Percentiles rank a stretch among this genome's conserved stretches.
Conservation (phyloP, 2,329 filamentous ascomycete genomes). For the Rhynchosporium graminicola region DNA sequence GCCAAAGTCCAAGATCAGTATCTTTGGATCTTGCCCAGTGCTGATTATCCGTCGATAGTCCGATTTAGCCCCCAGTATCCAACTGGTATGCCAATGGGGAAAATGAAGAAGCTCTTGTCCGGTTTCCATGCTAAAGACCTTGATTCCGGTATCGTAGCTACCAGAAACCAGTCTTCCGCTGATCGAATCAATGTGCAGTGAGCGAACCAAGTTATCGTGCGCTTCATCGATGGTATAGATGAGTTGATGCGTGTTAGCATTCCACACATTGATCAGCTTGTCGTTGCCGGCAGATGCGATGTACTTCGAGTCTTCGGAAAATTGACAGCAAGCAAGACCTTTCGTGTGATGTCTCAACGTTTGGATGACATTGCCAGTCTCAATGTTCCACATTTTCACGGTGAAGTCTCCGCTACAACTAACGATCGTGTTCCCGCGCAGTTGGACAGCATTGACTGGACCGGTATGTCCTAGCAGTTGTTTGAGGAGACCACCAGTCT, state of each 20-base stretch:
- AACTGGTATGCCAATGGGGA: conserved; percentile 93
- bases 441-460: conserved; percentile 94
- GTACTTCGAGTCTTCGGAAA: conserved; percentile 90
- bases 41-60: conserved; percentile 94
- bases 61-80: conserved; percentile 94
- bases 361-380: conserved; percentile 83
- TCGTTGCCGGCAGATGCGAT: conserved; percentile 95
- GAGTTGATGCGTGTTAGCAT: conserved; percentile 85
- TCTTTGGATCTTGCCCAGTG: conserved; percentile 90
- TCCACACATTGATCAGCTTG: conserved; percentile 93
- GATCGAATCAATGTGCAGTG: conserved; percentile 84
- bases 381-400: conserved; percentile 94
- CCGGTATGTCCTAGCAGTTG: conserved; percentile 83
- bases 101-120: conserved; percentile 80
- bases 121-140: conserved; percentile 85
- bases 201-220: conserved; percentile 84
- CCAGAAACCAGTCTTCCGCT: conserved; percentile 87
- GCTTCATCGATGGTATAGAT: conserved; percentile 73
- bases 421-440: conserved; percentile 89
- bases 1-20: conserved; percentile 92
- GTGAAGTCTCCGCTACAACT: conserved; percentile 92
- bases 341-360: conserved; percentile 90
- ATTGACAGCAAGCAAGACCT: conserved; percentile 92
- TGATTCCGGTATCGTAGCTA: conserved; percentile 93
- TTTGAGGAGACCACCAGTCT: conserved; percentile 72